These are phyloP conservation scores for Phalaenopsis aphrodite DNA, from an alignment of 106 monocot species.

Conservation along the genomic window DNA sequence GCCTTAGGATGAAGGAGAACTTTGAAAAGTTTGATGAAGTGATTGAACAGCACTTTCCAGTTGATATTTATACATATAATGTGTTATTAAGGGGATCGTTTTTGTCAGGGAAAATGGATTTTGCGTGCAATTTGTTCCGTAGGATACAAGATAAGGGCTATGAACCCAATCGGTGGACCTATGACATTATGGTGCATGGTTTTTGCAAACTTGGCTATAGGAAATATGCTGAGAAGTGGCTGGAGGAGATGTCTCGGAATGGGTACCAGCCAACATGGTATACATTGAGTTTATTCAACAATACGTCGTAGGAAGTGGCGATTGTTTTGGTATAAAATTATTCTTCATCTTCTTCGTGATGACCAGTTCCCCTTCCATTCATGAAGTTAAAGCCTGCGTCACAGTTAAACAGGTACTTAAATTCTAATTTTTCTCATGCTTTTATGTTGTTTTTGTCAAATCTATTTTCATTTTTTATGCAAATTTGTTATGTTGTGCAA, in stretches of 20 bases:
- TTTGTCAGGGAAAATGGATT: slow-evolving; percentile 65
- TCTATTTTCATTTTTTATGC: background rate
- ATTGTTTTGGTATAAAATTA: background rate
- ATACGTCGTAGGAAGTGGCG: background rate
- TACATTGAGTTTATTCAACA: slow-evolving; percentile 42
- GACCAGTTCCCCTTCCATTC: background rate
- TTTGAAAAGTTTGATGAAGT: slow-evolving; percentile 52
- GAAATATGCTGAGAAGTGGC: slow-evolving; percentile 64
- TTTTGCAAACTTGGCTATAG: slow-evolving; percentile 59
- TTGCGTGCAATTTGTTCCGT: slow-evolving; percentile 49
- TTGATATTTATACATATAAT: slow-evolving; percentile 78
- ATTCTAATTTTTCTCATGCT: background rate
- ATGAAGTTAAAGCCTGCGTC: background rate
- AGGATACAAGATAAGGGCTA: slow-evolving; percentile 59
- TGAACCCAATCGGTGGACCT: slow-evolving; percentile 69
- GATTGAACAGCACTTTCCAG: slow-evolving; percentile 54
- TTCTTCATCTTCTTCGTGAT: background rate
- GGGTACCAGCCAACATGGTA: slow-evolving; percentile 61
- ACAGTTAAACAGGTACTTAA: background rate
- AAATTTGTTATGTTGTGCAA: background rate
- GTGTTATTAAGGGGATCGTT: slow-evolving; percentile 47
- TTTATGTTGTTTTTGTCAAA: background rate
- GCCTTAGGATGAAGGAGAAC: slow-evolving; percentile 39
- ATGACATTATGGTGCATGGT: slow-evolving; percentile 70
- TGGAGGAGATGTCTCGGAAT: slow-evolving; percentile 49